Conservation (phyloP, 2,329 filamentous ascomycete genomes). For the Remersonia thermophila region DNA sequence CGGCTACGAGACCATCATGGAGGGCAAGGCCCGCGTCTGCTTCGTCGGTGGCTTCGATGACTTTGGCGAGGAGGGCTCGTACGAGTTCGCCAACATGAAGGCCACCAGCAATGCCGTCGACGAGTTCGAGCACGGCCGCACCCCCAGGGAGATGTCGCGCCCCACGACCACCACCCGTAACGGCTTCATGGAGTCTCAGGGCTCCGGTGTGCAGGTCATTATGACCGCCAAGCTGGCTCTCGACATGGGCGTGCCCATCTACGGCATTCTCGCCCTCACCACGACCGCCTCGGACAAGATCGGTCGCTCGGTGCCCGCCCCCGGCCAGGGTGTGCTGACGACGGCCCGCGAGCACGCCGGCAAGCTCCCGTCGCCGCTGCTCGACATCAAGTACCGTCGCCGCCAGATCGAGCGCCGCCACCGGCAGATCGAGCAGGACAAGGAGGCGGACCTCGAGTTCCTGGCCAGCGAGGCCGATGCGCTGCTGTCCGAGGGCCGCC, state of each 20-base stretch:
- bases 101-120: conserved; percentile 96
- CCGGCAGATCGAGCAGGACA: conserved; percentile 91
- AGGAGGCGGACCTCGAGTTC: conserved; percentile 87
- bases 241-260: conserved; percentile 97
- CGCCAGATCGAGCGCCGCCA: conserved; percentile 89
- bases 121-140: conserved; percentile 89
- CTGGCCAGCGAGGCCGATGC: conserved; percentile 85
- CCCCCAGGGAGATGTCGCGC: conserved; percentile 93
- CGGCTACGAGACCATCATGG: conserved; percentile 95
- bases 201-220: conserved; percentile 94
- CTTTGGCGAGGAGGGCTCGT: conserved; percentile 97
- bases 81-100: conserved; percentile 99
- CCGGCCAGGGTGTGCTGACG: conserved; percentile 91
- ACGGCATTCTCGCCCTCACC: conserved; percentile 85
- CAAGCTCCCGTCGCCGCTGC: conserved; percentile 87
- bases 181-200: conserved; percentile 99
- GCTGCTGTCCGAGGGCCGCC: conserved; percentile 65
- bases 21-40: conserved; percentile 95
- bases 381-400: conserved; percentile 95
- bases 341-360: conserved; percentile 82
- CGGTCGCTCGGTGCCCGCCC: conserved; percentile 89
- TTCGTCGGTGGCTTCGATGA: conserved; percentile 98
- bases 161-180: conserved; percentile 93
- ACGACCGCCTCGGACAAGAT: conserved; percentile 99
- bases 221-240: conserved; percentile 94